phyloP scores from a whole-genome alignment of 176 grass and related monocot genomes.

The Triticum monococcum region DNA sequence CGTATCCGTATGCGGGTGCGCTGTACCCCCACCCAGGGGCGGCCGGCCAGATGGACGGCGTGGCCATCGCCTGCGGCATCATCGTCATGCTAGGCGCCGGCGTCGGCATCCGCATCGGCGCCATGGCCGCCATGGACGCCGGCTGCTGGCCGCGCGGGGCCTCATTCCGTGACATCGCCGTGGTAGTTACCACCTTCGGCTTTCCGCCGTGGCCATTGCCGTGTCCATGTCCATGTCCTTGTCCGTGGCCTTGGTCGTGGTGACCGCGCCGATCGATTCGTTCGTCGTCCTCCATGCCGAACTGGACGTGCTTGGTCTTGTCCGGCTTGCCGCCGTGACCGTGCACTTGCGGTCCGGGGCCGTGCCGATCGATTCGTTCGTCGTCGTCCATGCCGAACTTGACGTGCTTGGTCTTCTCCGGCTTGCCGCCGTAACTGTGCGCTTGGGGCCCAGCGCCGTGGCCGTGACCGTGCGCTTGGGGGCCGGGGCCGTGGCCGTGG shows the following conservation, averaged over 20 bases:
- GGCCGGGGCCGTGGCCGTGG: neutral
- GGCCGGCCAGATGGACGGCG: slow-evolving; percentile 51
- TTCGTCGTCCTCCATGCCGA: slow-evolving; percentile 15
- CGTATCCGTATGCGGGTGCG: slow-evolving; percentile 38
- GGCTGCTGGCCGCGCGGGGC: slow-evolving; percentile 32
- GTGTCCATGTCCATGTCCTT: neutral
- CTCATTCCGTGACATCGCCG: slow-evolving; percentile 28
- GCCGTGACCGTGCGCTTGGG: neutral
- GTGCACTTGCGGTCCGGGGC: neutral
- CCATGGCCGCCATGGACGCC: slow-evolving; percentile 28
- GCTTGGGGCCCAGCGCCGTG: neutral
- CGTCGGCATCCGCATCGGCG: slow-evolving; percentile 26
- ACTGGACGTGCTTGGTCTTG: slow-evolving; percentile 22
- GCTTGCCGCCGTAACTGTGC: neutral
- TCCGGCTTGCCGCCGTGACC: slow-evolving; percentile 12
- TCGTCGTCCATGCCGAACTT: slow-evolving; percentile 25
- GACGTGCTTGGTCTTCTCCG: slow-evolving; percentile 23
- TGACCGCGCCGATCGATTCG: neutral
- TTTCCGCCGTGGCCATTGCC: slow-evolving; percentile 14
- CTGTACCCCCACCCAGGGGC: slow-evolving; percentile 42
- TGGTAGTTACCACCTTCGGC: slow-evolving; percentile 39
- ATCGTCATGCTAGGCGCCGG: neutral
- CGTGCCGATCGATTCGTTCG: too few species aligned
- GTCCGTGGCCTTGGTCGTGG: neutral
- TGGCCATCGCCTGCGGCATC: slow-evolving; percentile 4